Evolutionary conservation across 1,139 yeast genomes (phyloP), one percentile per base, ranked within the genome.

Genomic region (Geotrichum cucujoidarum): DNA sequence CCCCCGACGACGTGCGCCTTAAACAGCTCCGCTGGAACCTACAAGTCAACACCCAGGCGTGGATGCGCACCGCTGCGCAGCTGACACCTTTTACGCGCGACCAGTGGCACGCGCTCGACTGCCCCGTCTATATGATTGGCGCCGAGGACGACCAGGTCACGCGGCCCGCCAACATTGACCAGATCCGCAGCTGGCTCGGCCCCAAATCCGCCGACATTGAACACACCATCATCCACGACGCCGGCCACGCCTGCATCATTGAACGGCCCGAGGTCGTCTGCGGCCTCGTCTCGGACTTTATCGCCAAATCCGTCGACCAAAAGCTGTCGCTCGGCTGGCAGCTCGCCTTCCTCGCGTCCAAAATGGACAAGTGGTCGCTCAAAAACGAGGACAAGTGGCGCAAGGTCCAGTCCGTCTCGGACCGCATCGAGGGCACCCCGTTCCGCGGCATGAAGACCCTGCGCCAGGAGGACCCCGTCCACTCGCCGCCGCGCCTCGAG

Each of bases 331-430:
- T 81, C 4, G 76, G 81, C 3, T 81, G 85, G 86, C 85, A 80
- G 46, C 69, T 81, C 46, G 72, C 74, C 47, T 70, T 76, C 18
- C 49, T 67, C 27, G 72, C 72, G 1, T 55, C 65, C 10, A 78
- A 81, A 58, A 86, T 86, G 1, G 74, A 76, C 48, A 84, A 84
- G 63, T 84, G 92, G 92, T 86, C 89, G 27, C 66, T 84, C 53
- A 84, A 84, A 62, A 84, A 84, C 60, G 86, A 82, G 60, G 72
- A 71, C 52, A 84, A 84, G 61, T 84, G 94, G 94, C 72, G 75
- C 60, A 68, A 73, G 36, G 71, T 80, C 3, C 72, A 72, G 45
- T 73, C 81, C 0, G 70, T 81, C 75, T 32, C 67, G 55, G 41
- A 53, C 6, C 61, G 69, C 4, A 69, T 79, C 36, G 76, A 71